Percentiles rank a stretch among this genome's conserved stretches.
phyloP scores from a whole-genome alignment of 106 monocot genomes.

The Apostasia shenzhenica region DNA sequence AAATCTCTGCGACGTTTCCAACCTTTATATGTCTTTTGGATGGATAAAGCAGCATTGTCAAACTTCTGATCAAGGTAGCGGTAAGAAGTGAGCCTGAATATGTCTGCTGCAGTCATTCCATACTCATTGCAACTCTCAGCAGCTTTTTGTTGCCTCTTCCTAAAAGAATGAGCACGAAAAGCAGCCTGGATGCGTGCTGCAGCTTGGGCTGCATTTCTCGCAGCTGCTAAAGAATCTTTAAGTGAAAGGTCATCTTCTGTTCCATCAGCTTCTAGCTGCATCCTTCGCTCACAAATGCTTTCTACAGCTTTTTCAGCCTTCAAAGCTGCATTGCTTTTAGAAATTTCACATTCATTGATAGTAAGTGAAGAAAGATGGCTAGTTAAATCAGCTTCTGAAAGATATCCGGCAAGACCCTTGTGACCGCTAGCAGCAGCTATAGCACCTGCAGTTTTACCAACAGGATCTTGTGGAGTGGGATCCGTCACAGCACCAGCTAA shows the following conservation, averaged over 20 bases:
- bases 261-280: constrained; percentile 20
- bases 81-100: constrained; percentile 18
- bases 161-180: constrained; percentile 70
- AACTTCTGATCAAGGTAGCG: constrained; percentile 24
- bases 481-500: constrained; percentile 63
- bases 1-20: constrained; percentile 61
- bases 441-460: constrained; percentile 60
- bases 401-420: constrained; percentile 79
- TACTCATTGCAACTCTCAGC: constrained; percentile 10
- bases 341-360: constrained; percentile 32
- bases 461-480: constrained; percentile 48
- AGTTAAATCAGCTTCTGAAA: constrained; percentile 61
- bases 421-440: constrained; percentile 50
- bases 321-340: constrained; percentile 21
- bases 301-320: constrained; percentile 41
- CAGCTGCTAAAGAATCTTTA: constrained; percentile 61
- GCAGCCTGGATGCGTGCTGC: constrained; percentile 75
- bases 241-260: constrained; percentile 58
- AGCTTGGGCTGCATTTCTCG: constrained; percentile 65
- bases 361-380: constrained; percentile 49
- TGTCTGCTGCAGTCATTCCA: constrained; percentile 28
- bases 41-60: constrained; percentile 50
- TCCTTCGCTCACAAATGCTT: constrained; percentile 36
- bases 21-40: constrained; percentile 66
- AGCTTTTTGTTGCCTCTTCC: constrained; percentile 31